phyloP scores from a whole-genome alignment of 345 rosid species.

The Rhodamnia rubescens region DNA sequence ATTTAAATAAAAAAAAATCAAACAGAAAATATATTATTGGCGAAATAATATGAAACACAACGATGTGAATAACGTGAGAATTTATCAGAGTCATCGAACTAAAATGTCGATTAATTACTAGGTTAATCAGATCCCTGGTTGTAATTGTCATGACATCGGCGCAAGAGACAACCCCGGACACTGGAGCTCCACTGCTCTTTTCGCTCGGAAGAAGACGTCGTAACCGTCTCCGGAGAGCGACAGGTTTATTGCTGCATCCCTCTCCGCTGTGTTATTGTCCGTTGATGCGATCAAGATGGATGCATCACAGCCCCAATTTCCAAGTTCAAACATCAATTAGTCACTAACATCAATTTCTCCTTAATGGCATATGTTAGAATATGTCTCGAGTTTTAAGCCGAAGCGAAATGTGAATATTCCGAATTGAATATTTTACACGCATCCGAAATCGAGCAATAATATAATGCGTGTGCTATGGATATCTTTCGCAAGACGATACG shows the following conservation, averaged over 20 bases:
- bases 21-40: background rate
- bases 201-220: background rate
- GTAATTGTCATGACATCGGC: conserved; percentile 6
- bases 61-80: background rate
- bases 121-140: conserved; percentile 2
- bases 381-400: no score
- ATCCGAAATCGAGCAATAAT: no score
- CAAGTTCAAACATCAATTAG: no score
- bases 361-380: no score
- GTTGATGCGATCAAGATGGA: conserved; percentile 7
- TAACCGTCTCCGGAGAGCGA: conserved; percentile 5
- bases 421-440: no score
- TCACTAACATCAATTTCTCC: no score
- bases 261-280: background rate
- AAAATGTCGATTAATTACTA: background rate
- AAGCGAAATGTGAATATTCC: no score
- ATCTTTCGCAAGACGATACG: no score
- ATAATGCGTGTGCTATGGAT: no score
- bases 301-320: conserved; percentile 9
- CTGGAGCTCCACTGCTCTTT: conserved; percentile 1
- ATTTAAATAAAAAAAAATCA: no score
- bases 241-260: conserved; percentile 9
- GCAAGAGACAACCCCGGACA: conserved; percentile 12
- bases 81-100: background rate
- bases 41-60: background rate